phyloP scores from a whole-genome alignment of 2,329 filamentous ascomycete genomes.

The Trichoderma asperellum region DNA sequence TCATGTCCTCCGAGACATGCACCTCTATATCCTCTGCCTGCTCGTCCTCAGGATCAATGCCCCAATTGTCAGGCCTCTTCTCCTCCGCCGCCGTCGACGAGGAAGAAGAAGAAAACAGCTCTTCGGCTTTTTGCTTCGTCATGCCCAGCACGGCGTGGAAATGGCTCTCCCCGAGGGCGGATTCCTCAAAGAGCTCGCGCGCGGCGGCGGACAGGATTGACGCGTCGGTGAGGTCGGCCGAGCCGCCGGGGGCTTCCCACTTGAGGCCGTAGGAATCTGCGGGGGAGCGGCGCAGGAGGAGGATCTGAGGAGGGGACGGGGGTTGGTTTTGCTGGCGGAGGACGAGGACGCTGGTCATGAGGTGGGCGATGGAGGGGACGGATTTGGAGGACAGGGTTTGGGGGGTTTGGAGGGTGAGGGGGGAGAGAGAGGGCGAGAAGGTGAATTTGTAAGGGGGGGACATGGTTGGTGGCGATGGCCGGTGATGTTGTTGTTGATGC shows the following conservation, averaged over 20 bases:
- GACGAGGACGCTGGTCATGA: constrained; percentile 34
- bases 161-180: constrained; percentile 41
- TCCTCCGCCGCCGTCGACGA: too few species aligned
- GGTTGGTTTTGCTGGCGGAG: constrained; percentile 25
- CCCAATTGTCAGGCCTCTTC: neutral
- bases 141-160: constrained; percentile 36
- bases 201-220: constrained; percentile 49
- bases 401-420: constrained; percentile 21
- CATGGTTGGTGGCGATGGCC: neutral
- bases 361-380: constrained; percentile 30
- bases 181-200: constrained; percentile 54
- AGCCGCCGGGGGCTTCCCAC: constrained; percentile 34
- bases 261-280: constrained; percentile 32
- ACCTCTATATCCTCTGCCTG: constrained; percentile 7
- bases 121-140: neutral
- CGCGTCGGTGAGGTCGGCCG: constrained; percentile 44
- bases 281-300: constrained; percentile 32
- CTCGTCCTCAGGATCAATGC: constrained; percentile 28
- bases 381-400: constrained; percentile 1
- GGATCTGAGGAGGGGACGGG: neutral
- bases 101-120: accelerated
- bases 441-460: constrained; percentile 19
- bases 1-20: neutral
- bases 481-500: neutral
- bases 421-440: constrained; percentile 26